Base-by-base conservation (phyloP, 2,329 filamentous ascomycete species). In the Diaporthe aspalathi region DNA sequence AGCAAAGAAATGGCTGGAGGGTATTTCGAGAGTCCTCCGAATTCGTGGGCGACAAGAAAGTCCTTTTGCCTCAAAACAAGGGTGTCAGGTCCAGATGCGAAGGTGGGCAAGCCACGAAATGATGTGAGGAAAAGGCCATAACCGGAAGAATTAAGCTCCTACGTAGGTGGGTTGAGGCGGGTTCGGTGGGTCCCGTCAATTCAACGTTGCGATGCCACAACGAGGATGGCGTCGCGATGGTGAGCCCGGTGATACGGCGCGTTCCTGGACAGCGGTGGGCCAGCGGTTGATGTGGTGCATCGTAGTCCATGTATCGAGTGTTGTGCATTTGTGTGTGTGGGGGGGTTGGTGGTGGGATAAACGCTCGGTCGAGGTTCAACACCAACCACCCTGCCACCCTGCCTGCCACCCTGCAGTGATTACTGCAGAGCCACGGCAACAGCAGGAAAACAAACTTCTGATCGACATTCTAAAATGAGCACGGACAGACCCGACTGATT, bases 101-200 rank as follows among this genome's bases (percentile, higher is more conserved):
- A 43, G 49, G 47, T n/a, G n/a, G 43, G 54, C 45, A 68, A 49
- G 56, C 47, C 68, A 52, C 56, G 6, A 29, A 27, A 56, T 50
- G 35, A 60, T 20, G 24, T 53, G 35, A 40, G 49, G 24, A 67
- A 24, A 9, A 38, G 9, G 24, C 60, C 68, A 70, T 29, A 60
- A 49, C 67, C 45, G 52, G 68, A 60, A 68, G 29, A 35, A 47
- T 50, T 47, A 60, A 65, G 43, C 60, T 50, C n/a, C n/a, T n/a
- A n/a, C n/a, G n/a, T n/a, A n/a, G n/a, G n/a, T n/a, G n/a, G n/a
- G 50, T 38, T n/a, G 20, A 11, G 3, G 24, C 60, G 29, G 29
- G 40, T 22, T 2, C 16, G 9, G 60, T 50, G 60, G 60, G 45
- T 50, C 60, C 60, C 60, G 60, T 14, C 29, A 22, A 27, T n/a